phyloP scores from a whole-genome alignment of 805 yeast species.

The Barnettozyma botsteinii region DNA sequence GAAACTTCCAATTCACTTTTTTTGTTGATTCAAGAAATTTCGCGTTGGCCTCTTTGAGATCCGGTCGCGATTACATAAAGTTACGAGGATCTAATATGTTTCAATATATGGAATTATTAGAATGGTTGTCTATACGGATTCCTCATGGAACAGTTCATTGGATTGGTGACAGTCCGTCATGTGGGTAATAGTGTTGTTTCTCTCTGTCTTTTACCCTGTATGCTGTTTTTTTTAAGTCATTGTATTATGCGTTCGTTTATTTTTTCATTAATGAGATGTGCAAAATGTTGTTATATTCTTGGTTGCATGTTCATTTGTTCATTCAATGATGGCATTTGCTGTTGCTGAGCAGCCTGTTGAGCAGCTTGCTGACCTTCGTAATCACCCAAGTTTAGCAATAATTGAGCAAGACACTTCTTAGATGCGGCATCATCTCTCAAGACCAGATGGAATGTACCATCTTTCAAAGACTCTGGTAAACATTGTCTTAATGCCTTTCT shows the following conservation, averaged over 20 bases:
- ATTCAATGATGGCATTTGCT: slow-evolving; percentile 1
- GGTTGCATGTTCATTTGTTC: slow-evolving; percentile 3
- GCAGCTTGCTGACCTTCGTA: slow-evolving; percentile 21
- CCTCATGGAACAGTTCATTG: too few species aligned
- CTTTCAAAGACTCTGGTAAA: slow-evolving; percentile 82
- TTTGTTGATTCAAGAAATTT: slow-evolving; percentile 4
- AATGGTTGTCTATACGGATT: too few species aligned
- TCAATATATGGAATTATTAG: too few species aligned
- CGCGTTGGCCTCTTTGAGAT: slow-evolving; percentile 10
- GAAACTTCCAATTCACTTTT: background rate
- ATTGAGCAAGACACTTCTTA: slow-evolving; percentile 78
- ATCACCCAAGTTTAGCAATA: slow-evolving; percentile 61
- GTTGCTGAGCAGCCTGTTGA: slow-evolving; percentile 7
- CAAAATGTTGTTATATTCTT: too few species aligned
- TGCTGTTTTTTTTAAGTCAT: too few species aligned
- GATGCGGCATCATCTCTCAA: slow-evolving; percentile 86
- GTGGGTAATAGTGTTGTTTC: too few species aligned
- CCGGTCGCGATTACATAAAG: too few species aligned
- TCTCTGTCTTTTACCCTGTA: too few species aligned
- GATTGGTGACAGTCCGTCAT: too few species aligned
- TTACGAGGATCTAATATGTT: too few species aligned
- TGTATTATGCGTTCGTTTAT: too few species aligned
- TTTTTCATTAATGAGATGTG: too few species aligned
- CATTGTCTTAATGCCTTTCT: slow-evolving; percentile 78
- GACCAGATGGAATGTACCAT: slow-evolving; percentile 74